Base-by-base conservation (phyloP, 805 yeast species). In the Starmerella ratchasimensis region DNA sequence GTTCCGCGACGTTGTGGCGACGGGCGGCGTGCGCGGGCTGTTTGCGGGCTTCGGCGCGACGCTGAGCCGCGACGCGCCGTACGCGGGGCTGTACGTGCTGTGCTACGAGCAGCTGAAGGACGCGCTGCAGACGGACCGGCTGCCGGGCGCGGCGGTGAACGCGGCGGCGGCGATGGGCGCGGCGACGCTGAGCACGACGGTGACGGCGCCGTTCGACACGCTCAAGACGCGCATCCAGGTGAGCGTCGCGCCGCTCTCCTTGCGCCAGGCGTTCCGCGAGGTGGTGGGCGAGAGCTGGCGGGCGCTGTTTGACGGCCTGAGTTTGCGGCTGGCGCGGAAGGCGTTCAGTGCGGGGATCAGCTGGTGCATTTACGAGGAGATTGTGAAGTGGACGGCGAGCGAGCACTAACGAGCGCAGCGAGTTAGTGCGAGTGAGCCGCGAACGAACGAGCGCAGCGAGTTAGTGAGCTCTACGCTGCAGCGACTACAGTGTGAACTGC, bases 301-400 rank as follows among this genome's bases (percentile, higher is more conserved):
- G 3, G 21, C 42, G 16, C 62, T 90, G 37, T 86, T 90, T 56
- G 77, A 82, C 56, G 98, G 98, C 0, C 60, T 90, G 22, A 70
- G 82, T 28, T 64, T 90, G 48, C 65, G 98, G 46, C 65, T 90
- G 34, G 67, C 78, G 4, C 67, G 97, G 49, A 90, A 90, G 59
- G 94, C 88, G 0, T 57, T 81, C 33, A 80, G 94, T 57, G 88
- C 96, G 0, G 96, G 94, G 1, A 83, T 90, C 43, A 84, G 94
- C 34, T 90, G 98, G 98, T 82, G 94, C 42, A 76, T 90, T 18
- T 90, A 88, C 56, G 98, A 90, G 57, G 96, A 90, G 54, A 60
- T 88, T 38, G 70, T 88, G 21, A 29, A 34, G 34, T 19, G 13
- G 13, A 11, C n/a, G n/a, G n/a, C n/a, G n/a, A n/a, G n/a, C 28